Conservation (phyloP, 2,329 filamentous ascomycete species). For the Boeremia exigua region DNA sequence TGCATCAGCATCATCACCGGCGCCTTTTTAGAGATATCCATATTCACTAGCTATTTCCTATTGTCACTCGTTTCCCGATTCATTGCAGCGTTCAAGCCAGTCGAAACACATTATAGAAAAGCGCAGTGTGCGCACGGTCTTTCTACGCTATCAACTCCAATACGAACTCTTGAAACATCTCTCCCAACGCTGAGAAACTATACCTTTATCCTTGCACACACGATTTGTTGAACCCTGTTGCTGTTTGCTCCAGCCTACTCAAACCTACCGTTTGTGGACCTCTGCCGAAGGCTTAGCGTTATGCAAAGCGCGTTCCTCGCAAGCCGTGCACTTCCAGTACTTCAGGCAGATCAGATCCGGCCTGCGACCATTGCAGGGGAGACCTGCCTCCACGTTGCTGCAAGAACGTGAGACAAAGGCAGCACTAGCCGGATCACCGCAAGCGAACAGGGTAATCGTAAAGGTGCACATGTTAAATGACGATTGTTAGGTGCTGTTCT, state of each 20-base stretch:
- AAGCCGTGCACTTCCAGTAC: not conserved
- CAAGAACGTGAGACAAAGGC: not conserved
- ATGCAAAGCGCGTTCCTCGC: not conserved
- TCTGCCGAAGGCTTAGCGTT: not conserved
- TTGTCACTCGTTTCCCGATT: not conserved
- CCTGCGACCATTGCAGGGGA: not conserved
- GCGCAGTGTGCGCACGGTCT: not conserved
- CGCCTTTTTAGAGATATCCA: constrained; percentile 8
- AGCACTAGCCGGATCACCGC: not conserved
- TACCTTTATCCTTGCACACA: not conserved
- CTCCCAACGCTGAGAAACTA: not conserved
- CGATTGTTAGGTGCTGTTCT: not conserved
- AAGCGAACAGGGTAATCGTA: not conserved
- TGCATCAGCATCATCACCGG: constrained; percentile 4
- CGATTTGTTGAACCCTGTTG: too few relatives aligned
- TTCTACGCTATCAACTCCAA: not conserved
- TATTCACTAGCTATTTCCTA: not conserved
- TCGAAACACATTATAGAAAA: constrained; percentile 2
- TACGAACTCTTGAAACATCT: not conserved
- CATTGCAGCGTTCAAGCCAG: constrained; percentile 14
- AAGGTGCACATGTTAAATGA: not conserved
- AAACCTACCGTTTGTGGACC: too few relatives aligned
- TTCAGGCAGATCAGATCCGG: not conserved
- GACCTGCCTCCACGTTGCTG: not conserved
- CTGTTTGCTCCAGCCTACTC: too few relatives aligned